Evolutionary conservation across 1,139 yeast genomes (phyloP).

Genomic region (Saccharomyces pastorianus): DNA sequence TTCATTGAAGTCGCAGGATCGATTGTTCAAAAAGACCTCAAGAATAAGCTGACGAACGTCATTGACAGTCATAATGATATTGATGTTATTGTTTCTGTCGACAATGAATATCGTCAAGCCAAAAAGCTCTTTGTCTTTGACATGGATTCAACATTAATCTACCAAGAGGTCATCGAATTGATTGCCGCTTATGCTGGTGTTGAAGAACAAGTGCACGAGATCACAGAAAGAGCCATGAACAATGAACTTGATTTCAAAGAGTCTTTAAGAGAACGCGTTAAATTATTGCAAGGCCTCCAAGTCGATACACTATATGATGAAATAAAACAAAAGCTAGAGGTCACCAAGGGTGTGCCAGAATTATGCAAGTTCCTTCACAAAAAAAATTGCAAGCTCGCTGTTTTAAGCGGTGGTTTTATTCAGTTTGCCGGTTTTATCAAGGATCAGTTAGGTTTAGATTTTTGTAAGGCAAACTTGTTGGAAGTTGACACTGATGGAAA

Average conservation of each 20-base stretch:
- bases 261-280: slow-evolving; percentile 68
- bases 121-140: slow-evolving; percentile 80
- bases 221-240: slow-evolving; percentile 94
- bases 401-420: slow-evolving; percentile 88
- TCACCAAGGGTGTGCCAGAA: slow-evolving; percentile 79
- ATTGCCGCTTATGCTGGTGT: slow-evolving; percentile 85
- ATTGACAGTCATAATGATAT: slow-evolving; percentile 18
- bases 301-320: slow-evolving; percentile 70
- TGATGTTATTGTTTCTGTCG: slow-evolving; percentile 43
- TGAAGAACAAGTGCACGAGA: slow-evolving; percentile 64
- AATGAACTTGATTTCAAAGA: slow-evolving; percentile 90
- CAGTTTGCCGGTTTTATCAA: slow-evolving; percentile 79
- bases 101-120: slow-evolving; percentile 37
- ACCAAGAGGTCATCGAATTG: slow-evolving; percentile 93
- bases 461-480: slow-evolving; percentile 78
- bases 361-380: slow-evolving; percentile 55
- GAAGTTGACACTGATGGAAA: slow-evolving; percentile 45
- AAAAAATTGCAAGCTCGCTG: slow-evolving; percentile 67
- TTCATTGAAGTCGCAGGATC: slow-evolving; percentile 7
- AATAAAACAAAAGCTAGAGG: slow-evolving; percentile 54
- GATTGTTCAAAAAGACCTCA: slow-evolving; percentile 3
- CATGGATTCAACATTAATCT: slow-evolving; percentile 95
- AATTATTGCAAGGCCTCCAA: slow-evolving; percentile 70
- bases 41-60: slow-evolving; percentile 1
- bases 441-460: slow-evolving; percentile 61